phyloP scores from a whole-genome alignment of 306 rosid species.

The Acmispon strigosus region DNA sequence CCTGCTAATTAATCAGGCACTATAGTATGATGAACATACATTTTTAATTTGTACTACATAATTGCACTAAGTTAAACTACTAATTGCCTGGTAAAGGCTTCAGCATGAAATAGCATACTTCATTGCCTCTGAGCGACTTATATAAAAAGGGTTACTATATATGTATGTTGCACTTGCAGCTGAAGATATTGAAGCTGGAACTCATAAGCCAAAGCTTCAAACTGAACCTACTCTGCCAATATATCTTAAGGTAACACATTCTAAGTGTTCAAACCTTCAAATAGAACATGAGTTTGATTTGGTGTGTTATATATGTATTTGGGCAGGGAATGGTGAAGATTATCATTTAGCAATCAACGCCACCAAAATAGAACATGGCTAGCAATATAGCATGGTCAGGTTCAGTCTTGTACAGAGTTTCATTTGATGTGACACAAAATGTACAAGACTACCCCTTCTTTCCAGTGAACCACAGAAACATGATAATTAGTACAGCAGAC shows the following conservation, averaged over 20 bases:
- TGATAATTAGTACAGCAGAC: background rate
- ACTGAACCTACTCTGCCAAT: conserved; percentile 85
- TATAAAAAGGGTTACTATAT: conserved; percentile 13
- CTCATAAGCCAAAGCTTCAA: conserved; percentile 49
- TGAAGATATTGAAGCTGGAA: conserved; percentile 89
- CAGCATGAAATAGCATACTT: background rate
- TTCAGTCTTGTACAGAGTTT: conserved; percentile 85
- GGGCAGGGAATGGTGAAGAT: conserved; percentile 65
- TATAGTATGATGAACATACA: background rate
- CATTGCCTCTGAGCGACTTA: background rate
- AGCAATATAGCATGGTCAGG: conserved; percentile 74
- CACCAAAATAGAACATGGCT: conserved; percentile 63
- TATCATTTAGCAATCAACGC: conserved; percentile 45
- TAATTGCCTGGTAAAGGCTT: conserved; percentile 10
- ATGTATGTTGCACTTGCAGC: conserved; percentile 60
- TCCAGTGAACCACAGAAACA: conserved; percentile 21
- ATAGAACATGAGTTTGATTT: conserved; percentile 35
- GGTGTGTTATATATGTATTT: conserved; percentile 41
- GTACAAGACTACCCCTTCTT: conserved; percentile 77
- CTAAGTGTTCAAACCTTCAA: background rate
- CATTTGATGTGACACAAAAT: conserved; percentile 44
- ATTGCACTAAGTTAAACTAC: background rate
- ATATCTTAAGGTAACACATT: conserved; percentile 69
- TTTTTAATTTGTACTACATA: background rate
- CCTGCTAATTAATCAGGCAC: background rate